Evolutionary conservation across 2,329 filamentous ascomycete genomes (phyloP).

Genomic region (Bertia moriformis): DNA sequence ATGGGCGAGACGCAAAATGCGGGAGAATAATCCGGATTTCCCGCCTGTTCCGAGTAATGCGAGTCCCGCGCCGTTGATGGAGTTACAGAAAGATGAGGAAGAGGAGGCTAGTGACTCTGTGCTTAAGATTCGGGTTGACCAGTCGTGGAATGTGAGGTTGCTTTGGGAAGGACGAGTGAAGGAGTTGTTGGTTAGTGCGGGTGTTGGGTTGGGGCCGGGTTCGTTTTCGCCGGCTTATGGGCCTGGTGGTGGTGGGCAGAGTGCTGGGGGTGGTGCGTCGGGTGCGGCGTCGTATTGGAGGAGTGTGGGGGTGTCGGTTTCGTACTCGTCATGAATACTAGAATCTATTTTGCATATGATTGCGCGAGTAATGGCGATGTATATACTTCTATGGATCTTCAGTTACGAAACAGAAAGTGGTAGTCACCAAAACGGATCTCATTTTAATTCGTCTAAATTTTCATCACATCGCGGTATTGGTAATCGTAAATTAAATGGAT

Average conservation of each 20-base stretch:
- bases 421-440: too few species aligned
- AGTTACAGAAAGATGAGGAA: conserved; percentile 6
- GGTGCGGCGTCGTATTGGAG: neutral
- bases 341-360: neutral
- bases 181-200: conserved; percentile 43
- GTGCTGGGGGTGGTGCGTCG: neutral
- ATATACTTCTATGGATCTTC: too few species aligned
- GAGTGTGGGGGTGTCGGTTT: neutral
- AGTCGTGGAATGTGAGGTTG: conserved; percentile 45
- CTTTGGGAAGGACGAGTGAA: conserved; percentile 57
- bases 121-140: conserved; percentile 48
- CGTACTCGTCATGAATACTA: neutral
- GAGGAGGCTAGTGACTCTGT: conserved; percentile 44
- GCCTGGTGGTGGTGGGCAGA: neutral
- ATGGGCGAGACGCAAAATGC: conserved; percentile 2
- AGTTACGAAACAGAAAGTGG: too few species aligned
- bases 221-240: neutral
- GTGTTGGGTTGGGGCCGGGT: neutral
- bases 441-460: too few species aligned
- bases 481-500: too few species aligned
- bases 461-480: too few species aligned
- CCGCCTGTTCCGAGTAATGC: neutral
- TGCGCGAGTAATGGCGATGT: too few species aligned
- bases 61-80: neutral
- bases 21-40: neutral